phyloP scores from a whole-genome alignment of 768 basidiomycete species.

The Tephrocybe sp. region DNA sequence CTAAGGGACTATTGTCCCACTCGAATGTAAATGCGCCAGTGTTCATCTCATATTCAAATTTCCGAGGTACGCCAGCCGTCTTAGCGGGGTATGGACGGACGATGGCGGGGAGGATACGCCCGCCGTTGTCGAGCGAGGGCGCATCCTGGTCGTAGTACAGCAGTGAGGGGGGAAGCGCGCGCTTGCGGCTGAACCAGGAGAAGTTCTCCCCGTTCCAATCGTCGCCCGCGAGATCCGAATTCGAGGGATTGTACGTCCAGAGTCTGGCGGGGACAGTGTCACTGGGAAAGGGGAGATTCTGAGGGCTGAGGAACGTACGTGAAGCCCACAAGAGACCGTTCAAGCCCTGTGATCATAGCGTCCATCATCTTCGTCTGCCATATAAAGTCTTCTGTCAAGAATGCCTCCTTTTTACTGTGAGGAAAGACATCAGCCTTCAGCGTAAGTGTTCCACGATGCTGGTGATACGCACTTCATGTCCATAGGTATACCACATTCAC shows the following conservation, averaged over 20 bases:
- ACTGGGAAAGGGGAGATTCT: not conserved
- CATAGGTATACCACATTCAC: slow-evolving; percentile 95
- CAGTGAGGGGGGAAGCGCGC: slow-evolving; percentile 54
- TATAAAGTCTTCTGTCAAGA: slow-evolving; percentile 67
- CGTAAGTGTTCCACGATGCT: not conserved
- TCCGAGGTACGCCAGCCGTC: slow-evolving; percentile 79
- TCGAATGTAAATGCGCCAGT: slow-evolving; percentile 64
- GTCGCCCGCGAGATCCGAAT: slow-evolving; percentile 78
- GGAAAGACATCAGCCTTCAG: not conserved
- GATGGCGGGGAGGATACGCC: slow-evolving; percentile 70
- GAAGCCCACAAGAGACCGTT: slow-evolving; percentile 76
- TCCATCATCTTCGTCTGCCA: slow-evolving; percentile 96
- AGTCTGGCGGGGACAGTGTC: slow-evolving; percentile 45
- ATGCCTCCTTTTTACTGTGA: slow-evolving; percentile 66
- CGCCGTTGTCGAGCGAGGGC: slow-evolving; percentile 80
- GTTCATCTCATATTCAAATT: slow-evolving; percentile 76
- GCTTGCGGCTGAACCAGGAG: slow-evolving; percentile 80
- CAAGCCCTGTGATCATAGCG: slow-evolving; percentile 81
- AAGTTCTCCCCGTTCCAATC: slow-evolving; percentile 98
- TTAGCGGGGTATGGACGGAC: slow-evolving; percentile 93
- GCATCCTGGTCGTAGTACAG: slow-evolving; percentile 61
- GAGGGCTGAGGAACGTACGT: slow-evolving; percentile 55
- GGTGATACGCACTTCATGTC: slow-evolving; percentile 83
- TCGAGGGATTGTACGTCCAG: slow-evolving; percentile 94
- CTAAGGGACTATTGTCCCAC: slow-evolving; percentile 51